Conservation (phyloP, 164 flowering plant species). For the Magnolia changhungtana region DNA sequence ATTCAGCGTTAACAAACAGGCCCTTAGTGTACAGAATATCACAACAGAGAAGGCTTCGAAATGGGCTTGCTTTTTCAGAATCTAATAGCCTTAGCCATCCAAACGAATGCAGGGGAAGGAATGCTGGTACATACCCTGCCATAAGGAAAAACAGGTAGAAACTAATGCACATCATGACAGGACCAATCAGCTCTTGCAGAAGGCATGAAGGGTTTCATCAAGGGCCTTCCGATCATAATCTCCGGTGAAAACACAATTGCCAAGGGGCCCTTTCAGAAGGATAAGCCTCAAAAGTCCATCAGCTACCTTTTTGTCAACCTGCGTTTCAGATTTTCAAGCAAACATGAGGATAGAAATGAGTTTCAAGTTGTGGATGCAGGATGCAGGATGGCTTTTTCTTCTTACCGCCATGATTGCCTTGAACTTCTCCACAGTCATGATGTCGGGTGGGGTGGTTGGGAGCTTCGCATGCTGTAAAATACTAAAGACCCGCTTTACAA, state of each 20-base stretch:
- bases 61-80: not conserved
- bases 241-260: conserved; percentile 92
- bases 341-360: not conserved
- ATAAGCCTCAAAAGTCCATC: conserved; percentile 94
- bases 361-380: not conserved
- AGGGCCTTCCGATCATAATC: conserved; percentile 84
- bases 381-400: not conserved
- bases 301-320: conserved; percentile 99
- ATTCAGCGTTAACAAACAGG: no score
- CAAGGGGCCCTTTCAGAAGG: conserved; percentile 90
- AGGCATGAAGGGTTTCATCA: conserved; percentile 82
- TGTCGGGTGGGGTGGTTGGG: conserved; percentile 83
- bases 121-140: not conserved
- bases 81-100: not conserved
- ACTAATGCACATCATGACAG: not conserved
- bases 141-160: not conserved
- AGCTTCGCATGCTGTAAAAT: conserved; percentile 76
- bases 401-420: conserved; percentile 94
- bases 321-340: conserved; percentile 1
- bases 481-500: conserved; percentile 56
- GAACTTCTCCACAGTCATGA: conserved; percentile 90
- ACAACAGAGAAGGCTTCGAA: not conserved
- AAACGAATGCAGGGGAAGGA: not conserved
- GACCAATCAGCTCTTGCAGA: conserved; percentile 57
- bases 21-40: not conserved